phyloP scores from a whole-genome alignment of 805 yeast species.

The Wickerhamiella nectarea region DNA sequence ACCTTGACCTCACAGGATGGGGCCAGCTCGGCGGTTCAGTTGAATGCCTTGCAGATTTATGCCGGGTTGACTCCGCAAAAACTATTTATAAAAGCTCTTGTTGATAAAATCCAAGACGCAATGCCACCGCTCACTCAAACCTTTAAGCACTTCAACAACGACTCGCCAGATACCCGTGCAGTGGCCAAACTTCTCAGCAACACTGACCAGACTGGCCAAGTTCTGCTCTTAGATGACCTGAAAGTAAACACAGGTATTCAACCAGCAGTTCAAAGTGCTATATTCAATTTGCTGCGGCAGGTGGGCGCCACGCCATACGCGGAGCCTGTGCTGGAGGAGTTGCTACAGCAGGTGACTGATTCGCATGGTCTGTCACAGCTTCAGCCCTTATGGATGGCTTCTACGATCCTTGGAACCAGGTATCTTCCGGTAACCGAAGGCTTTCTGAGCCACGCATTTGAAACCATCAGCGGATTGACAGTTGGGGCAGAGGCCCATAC shows the following conservation, averaged over 20 bases:
- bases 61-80: background rate
- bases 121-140: conserved; percentile 2
- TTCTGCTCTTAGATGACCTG: background rate
- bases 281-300: conserved; percentile 6
- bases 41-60: conserved; percentile 10
- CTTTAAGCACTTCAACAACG: background rate
- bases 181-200: background rate
- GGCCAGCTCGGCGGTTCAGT: background rate
- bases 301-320: conserved; percentile 8
- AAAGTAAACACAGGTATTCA: background rate
- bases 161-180: background rate
- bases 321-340: background rate
- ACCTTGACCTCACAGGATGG: conserved; percentile 12
- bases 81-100: conserved; percentile 1
- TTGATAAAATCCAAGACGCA: conserved; percentile 1
- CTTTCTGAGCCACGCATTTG: conserved; percentile 13
- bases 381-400: conserved; percentile 14
- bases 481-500: background rate
- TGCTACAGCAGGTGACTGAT: background rate
- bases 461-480: background rate
- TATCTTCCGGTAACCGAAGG: conserved; percentile 11
- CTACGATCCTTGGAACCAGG: conserved; percentile 9
- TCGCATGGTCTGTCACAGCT: conserved; percentile 9
- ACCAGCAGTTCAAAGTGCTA: background rate
- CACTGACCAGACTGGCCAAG: background rate